Conservation (phyloP, 345 rosid species). For the Salix arbutifolia region DNA sequence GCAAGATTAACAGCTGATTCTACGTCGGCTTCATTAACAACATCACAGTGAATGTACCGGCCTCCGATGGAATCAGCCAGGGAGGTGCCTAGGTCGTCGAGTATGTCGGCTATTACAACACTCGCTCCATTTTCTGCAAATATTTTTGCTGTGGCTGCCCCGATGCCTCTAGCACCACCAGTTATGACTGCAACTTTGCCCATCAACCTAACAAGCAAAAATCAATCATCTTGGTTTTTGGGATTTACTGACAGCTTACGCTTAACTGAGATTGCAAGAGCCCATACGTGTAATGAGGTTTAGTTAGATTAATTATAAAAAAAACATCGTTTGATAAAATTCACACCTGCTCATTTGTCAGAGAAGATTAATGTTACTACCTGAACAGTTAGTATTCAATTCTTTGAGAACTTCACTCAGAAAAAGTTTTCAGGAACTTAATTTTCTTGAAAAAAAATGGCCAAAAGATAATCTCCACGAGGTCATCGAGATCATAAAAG, state of each 20-base stretch:
- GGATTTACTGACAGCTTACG: background rate
- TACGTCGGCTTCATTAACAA: slow-evolving; percentile 54
- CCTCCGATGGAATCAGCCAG: slow-evolving; percentile 63
- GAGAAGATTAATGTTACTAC: too few species aligned
- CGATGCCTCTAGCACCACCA: slow-evolving; percentile 88
- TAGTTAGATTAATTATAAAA: background rate
- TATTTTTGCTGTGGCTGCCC: slow-evolving; percentile 70
- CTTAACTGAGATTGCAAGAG: background rate
- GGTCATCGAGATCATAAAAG: background rate
- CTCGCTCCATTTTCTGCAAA: slow-evolving; percentile 64
- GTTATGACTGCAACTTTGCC: slow-evolving; percentile 72
- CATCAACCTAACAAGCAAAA: slow-evolving; percentile 26
- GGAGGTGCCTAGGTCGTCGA: slow-evolving; percentile 47
- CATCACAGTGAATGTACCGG: slow-evolving; percentile 68
- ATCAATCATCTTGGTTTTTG: background rate
- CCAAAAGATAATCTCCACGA: background rate
- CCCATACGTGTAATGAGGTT: background rate
- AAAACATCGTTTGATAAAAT: background rate
- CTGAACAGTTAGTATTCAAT: background rate
- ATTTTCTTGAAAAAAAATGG: background rate
- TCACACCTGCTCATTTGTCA: too few species aligned
- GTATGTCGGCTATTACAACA: slow-evolving; percentile 64
- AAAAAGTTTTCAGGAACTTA: background rate
- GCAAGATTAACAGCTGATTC: slow-evolving; percentile 59
- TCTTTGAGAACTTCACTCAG: background rate